Conservation (phyloP, 1,284 basidiomycete genomes). For the Naganishia sp. region DNA sequence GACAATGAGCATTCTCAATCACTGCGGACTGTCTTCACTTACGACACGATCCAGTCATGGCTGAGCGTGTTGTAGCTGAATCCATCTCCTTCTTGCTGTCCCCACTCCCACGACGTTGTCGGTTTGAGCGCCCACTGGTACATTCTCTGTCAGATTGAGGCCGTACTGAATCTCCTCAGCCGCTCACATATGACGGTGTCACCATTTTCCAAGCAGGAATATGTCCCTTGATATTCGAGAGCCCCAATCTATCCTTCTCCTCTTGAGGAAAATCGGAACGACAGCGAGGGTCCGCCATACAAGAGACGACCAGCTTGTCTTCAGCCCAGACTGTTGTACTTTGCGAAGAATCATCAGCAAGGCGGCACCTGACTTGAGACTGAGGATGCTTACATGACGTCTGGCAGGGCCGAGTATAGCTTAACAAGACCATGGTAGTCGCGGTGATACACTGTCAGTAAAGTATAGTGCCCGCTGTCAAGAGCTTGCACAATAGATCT, state of each 20-base stretch:
- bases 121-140: constrained; percentile 15
- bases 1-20: neutral
- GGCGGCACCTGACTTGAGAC: neutral
- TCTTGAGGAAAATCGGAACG: constrained; percentile 1
- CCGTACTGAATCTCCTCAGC: neutral
- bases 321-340: constrained; percentile 14
- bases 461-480: neutral
- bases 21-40: neutral
- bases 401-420: constrained; percentile 8
- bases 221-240: neutral
- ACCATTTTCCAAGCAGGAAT: constrained; percentile 23
- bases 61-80: constrained; percentile 21
- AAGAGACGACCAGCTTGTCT: constrained; percentile 7
- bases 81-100: neutral
- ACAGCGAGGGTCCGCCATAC: constrained; percentile 21
- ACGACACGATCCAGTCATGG: constrained; percentile 19
- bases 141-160: neutral
- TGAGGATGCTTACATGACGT: constrained; percentile 15
- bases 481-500: constrained; percentile 11
- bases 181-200: constrained; percentile 18
- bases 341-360: too few relatives aligned
- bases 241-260: neutral
- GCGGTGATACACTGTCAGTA: neutral
- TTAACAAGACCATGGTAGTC: constrained; percentile 10
- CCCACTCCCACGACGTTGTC: constrained; percentile 1